phyloP scores from a whole-genome alignment of 2,329 filamentous ascomycete species.

The Lachnellula arida region DNA sequence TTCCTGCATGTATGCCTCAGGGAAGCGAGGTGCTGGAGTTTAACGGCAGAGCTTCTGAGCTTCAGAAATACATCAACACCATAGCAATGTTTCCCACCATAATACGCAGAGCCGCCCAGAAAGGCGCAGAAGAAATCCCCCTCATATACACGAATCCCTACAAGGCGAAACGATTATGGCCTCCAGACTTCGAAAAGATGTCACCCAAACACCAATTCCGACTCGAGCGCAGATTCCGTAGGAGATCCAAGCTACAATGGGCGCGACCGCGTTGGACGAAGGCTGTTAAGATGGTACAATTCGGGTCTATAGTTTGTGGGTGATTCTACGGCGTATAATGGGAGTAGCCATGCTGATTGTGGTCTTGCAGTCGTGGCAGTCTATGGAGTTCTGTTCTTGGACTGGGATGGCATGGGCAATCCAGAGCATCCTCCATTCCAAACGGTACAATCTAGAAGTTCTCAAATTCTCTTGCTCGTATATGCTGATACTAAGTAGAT shows the following conservation, averaged over 20 bases:
- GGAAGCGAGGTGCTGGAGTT: conserved; percentile 1
- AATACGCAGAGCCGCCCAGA: conserved; percentile 37
- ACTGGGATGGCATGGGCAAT: conserved; percentile 41
- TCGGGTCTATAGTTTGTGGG: conserved; percentile 30
- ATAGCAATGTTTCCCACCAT: conserved; percentile 45
- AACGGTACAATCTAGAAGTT: conserved; percentile 36
- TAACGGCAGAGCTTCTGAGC: not conserved
- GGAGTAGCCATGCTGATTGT: conserved; percentile 9
- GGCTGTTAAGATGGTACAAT: conserved; percentile 58
- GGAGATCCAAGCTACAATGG: conserved; percentile 58
- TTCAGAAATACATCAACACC: conserved; percentile 7
- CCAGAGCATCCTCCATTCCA: conserved; percentile 43
- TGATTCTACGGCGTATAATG: not conserved
- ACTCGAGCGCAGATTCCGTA: conserved; percentile 74
- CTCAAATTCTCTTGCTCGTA: not conserved
- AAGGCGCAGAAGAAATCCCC: conserved; percentile 25
- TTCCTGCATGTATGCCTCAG: conserved; percentile 7
- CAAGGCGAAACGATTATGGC: conserved; percentile 69
- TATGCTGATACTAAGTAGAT: conserved; percentile 31
- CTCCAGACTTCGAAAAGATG: conserved; percentile 68
- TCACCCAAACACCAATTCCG: conserved; percentile 69
- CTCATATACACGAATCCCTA: conserved; percentile 49
- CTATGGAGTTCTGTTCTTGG: conserved; percentile 59
- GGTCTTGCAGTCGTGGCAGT: conserved; percentile 43
- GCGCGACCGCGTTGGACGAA: conserved; percentile 62